Conservation (phyloP, 2,329 filamentous ascomycete species). For the Talaromyces sp. region DNA sequence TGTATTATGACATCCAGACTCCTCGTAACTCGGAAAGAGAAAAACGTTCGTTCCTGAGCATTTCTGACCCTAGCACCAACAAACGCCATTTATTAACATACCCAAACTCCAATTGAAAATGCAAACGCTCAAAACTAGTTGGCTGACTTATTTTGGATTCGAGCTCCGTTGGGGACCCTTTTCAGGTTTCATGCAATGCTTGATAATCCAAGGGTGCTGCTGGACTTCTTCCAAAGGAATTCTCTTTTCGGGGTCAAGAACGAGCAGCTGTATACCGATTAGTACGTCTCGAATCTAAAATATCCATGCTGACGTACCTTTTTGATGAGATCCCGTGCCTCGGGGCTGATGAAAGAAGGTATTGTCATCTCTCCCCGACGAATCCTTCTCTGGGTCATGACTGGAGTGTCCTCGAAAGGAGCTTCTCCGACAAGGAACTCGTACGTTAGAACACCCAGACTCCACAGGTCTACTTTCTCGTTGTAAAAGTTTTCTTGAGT, state of each 20-base stretch:
- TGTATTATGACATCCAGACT: not conserved
- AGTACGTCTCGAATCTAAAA: conserved; percentile 5
- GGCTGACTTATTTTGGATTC: conserved; percentile 23
- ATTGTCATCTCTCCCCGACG: conserved; percentile 85
- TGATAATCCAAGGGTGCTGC: conserved; percentile 91
- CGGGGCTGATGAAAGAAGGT: conserved; percentile 81
- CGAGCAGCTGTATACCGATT: conserved; percentile 58
- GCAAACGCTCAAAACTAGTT: not conserved
- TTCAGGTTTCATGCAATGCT: conserved; percentile 69
- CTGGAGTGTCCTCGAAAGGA: conserved; percentile 90
- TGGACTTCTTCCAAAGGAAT: conserved; percentile 85
- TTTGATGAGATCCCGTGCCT: conserved; percentile 90
- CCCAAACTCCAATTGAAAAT: conserved; percentile 8
- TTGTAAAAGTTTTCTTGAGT: conserved; percentile 81
- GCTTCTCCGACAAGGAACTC: conserved; percentile 95
- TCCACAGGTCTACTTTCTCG: conserved; percentile 96
- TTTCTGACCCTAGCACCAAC: not conserved
- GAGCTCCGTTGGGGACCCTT: conserved; percentile 39
- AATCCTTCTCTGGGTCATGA: conserved; percentile 92
- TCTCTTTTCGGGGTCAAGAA: conserved; percentile 89
- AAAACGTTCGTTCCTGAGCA: not conserved
- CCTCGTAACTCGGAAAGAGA: not conserved
- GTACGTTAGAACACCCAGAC: conserved; percentile 87
- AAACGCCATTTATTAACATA: not conserved
- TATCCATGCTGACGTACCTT: conserved; percentile 48